Conservation (phyloP, 768 basidiomycete species). For the Termitomyces sp. region DNA sequence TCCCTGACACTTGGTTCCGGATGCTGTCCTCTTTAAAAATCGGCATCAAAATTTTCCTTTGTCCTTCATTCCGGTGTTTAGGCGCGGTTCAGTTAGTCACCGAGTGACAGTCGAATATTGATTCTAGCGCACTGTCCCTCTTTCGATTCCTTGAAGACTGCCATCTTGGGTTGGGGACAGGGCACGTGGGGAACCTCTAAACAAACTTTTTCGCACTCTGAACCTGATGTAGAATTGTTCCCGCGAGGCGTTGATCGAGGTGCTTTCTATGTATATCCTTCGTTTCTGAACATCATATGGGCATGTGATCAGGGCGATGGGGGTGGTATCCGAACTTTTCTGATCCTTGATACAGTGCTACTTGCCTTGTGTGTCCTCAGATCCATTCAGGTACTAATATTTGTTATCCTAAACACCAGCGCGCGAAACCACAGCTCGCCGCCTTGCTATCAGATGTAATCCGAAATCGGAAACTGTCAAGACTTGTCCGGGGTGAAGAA, state of each 20-base stretch:
- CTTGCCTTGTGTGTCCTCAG: slow-evolving; percentile 4
- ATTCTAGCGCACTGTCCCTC: too few relatives aligned
- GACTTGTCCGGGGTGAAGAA: slow-evolving; percentile 1
- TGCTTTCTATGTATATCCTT: background rate
- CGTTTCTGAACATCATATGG: background rate
- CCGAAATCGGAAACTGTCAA: slow-evolving; percentile 5
- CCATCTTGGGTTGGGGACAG: background rate
- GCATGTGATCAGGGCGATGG: slow-evolving; percentile 3
- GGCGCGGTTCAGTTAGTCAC: background rate
- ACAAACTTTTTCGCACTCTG: background rate
- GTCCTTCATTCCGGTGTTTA: background rate
- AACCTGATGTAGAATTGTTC: background rate
- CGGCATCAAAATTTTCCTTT: background rate
- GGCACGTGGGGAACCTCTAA: background rate
- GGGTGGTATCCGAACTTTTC: background rate
- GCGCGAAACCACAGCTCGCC: background rate
- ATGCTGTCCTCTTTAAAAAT: background rate
- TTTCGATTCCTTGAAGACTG: background rate
- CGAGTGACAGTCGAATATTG: background rate
- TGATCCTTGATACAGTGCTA: slow-evolving; percentile 6
- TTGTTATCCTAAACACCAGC: background rate
- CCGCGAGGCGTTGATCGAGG: background rate
- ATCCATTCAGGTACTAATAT: slow-evolving; percentile 3
- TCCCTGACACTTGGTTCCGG: too few relatives aligned
- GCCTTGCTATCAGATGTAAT: background rate